Evolutionary conservation across 2,329 filamentous ascomycete species (phyloP), one percentile per base, ranked within the genome.

Genomic region (Aphanoascus verrucosus): DNA sequence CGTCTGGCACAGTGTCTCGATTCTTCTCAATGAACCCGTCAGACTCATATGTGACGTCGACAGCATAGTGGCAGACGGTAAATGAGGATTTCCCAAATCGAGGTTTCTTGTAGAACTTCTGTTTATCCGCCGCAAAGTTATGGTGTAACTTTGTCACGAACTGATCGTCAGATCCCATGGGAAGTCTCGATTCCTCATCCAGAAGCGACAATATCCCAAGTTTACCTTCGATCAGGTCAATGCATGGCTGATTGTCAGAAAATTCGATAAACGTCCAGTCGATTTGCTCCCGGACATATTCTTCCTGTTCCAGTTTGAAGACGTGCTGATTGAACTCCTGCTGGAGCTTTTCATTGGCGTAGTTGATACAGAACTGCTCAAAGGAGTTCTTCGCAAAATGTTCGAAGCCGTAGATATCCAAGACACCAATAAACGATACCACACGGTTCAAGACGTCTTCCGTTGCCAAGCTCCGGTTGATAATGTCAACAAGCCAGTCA

Each of bases 231-330:
- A 98, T 98, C 51, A 98, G 74, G 69, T 98, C 93, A 63, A 98
- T 98, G 74, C 93, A 98, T 15, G 93, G 93, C 73, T 98, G 93
- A 64, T 98, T 98, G 72, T 98, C 93, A 5, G 91, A 94, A 71
- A 98, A 98, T 67, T 98, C 93, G 67, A 98, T 98, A 67, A 98
- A 98, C 8, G 87, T 96, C 93, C 93, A 98, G 72, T 97, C 90
- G 60, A 98, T 98, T 73, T 97, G 78, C 72, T 98, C 93, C 53
- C 85, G 83, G 40, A 96, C 80, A 67, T 98, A 98, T 70, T 98
- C 93, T 68, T 98, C 93, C 69, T 98, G 93, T 69, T 98, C 93
- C 19, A 98, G 80, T 71, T 97, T 96, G 80, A 98, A 98, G 35
- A 98, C 93, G 65, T 98, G 93, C 68, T 94, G 88, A 72, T 98